phyloP scores from a whole-genome alignment of 2,329 filamentous ascomycete genomes.

The Tricladium varicosporioides region DNA sequence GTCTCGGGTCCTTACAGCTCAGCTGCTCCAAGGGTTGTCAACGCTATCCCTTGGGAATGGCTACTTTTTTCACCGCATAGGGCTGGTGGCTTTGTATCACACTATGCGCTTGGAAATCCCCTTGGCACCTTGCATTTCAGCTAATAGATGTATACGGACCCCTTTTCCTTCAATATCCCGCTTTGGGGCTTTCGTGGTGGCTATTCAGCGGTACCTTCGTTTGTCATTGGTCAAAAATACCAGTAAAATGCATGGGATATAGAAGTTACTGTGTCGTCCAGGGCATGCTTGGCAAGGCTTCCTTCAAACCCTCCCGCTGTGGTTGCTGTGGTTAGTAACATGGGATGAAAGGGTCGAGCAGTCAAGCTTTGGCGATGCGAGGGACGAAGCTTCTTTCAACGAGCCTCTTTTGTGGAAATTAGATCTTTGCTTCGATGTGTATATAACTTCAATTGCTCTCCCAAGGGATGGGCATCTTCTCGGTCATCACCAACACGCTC shows the following conservation, averaged over 20 bases:
- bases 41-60: neutral
- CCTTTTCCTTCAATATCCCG: neutral
- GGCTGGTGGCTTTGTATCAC: neutral
- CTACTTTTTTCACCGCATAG: neutral
- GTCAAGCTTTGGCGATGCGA: neutral
- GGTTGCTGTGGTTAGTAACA: neutral
- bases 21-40: neutral
- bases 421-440: neutral
- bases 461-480: neutral
- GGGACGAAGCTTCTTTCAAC: neutral
- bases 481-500: slow-evolving; percentile 2
- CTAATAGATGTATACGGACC: neutral
- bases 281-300: neutral
- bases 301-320: neutral
- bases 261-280: neutral
- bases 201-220: neutral
- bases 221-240: neutral
- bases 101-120: neutral
- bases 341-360: neutral
- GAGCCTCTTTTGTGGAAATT: slow-evolving; percentile 9
- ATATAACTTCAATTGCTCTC: slow-evolving; percentile 9
- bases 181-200: neutral
- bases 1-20: neutral
- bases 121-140: neutral
- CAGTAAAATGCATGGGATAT: neutral